A percentile compares a stretch with the other conserved stretches of the same genome.
Evolutionary conservation across 2,329 filamentous ascomycete genomes (phyloP).

Genomic region (Malbranchea zuffiana): DNA sequence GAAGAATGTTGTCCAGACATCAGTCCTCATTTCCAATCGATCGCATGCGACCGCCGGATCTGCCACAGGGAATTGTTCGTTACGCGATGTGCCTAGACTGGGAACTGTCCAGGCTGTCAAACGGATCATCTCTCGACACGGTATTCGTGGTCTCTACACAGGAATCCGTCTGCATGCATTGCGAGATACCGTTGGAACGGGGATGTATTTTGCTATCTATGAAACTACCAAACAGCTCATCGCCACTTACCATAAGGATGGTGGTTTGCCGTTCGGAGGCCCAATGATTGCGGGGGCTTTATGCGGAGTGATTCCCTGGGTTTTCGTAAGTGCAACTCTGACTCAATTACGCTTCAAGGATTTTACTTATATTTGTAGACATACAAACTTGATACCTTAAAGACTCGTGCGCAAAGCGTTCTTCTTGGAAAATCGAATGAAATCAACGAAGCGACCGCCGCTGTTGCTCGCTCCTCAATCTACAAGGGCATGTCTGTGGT

Average conservation of each 20-base stretch:
- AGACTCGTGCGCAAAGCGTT: slow-evolving; percentile 40
- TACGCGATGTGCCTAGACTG: slow-evolving; percentile 31
- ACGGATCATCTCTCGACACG: slow-evolving; percentile 35
- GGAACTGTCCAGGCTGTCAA: slow-evolving; percentile 34
- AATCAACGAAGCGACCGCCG: slow-evolving; percentile 31
- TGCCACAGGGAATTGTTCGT: slow-evolving; percentile 22
- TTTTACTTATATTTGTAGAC: slow-evolving; percentile 24
- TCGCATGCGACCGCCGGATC: slow-evolving; percentile 27
- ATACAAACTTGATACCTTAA: slow-evolving; percentile 39
- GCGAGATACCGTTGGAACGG: slow-evolving; percentile 37
- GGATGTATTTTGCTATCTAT: slow-evolving; percentile 38
- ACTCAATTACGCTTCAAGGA: not conserved
- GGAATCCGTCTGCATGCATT: slow-evolving; percentile 36
- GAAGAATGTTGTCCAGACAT: slow-evolving; percentile 41
- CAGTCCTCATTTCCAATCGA: slow-evolving; percentile 36
- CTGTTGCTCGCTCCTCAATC: slow-evolving; percentile 34
- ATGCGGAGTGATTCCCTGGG: slow-evolving; percentile 39
- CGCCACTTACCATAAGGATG: slow-evolving; percentile 34
- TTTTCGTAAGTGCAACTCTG: slow-evolving; percentile 29
- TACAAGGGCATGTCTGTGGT: slow-evolving; percentile 41
- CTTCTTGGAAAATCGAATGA: slow-evolving; percentile 34
- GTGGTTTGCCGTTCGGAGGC: slow-evolving; percentile 34
- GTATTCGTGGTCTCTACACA: slow-evolving; percentile 36
- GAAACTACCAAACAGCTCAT: slow-evolving; percentile 39
- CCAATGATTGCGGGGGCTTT: slow-evolving; percentile 37